Conservation (phyloP, 495 filamentous ascomycete species). For the Neurospora sp. region DNA sequence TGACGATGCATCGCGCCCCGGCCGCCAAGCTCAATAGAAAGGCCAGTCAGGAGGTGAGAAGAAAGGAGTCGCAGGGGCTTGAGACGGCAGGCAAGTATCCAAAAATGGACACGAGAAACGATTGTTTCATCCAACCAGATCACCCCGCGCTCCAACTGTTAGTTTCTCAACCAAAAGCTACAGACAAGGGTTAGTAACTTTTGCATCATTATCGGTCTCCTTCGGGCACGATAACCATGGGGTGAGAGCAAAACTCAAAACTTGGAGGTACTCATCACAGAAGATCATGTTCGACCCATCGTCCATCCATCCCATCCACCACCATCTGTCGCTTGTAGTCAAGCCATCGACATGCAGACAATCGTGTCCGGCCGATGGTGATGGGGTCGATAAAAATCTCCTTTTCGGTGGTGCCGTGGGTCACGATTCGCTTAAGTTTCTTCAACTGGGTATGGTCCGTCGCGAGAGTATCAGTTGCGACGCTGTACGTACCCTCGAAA, state of each 20-base stretch:
- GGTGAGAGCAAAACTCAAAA: not conserved
- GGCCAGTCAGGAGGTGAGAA: not conserved
- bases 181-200: not conserved
- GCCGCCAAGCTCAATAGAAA: not conserved
- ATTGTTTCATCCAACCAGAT: slow-evolving; percentile 39
- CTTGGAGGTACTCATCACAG: not conserved
- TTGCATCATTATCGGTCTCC: not conserved
- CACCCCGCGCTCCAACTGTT: not conserved
- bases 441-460: not conserved
- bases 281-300: not conserved
- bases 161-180: not conserved
- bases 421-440: not conserved
- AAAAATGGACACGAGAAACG: slow-evolving; percentile 48
- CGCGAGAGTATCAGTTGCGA: not conserved
- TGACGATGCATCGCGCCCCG: not conserved
- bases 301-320: not conserved
- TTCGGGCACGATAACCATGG: not conserved
- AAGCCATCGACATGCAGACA: not conserved
- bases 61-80: slow-evolving; percentile 6
- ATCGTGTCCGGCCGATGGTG: not conserved
- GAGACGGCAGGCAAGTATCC: slow-evolving; percentile 18
- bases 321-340: not conserved
- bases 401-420: not conserved
- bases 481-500: not conserved
- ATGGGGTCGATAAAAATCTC: not conserved